Percentiles rank a stretch among this genome's conserved stretches.
Evolutionary conservation across 1,284 basidiomycete species (phyloP).

Genomic region (Ustilago bromivora): DNA sequence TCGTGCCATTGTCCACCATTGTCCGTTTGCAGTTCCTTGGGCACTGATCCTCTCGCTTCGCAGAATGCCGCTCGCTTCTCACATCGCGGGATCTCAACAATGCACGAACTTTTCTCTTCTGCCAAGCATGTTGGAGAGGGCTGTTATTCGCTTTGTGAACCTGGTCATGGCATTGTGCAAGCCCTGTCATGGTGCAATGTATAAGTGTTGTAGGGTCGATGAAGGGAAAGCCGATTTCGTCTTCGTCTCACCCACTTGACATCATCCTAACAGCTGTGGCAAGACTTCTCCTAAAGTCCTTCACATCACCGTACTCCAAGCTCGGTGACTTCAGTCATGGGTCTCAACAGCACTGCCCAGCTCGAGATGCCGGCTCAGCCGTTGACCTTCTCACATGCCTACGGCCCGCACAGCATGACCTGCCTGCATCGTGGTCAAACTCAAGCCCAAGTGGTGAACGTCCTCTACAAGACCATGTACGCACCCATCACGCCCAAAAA

Average conservation of each 20-base stretch:
- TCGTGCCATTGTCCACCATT: not conserved
- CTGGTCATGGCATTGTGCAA: not conserved
- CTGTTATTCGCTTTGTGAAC: not conserved
- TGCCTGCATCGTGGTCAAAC: constrained; percentile 32
- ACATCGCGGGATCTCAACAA: not conserved
- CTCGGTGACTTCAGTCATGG: not conserved
- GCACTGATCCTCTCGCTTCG: not conserved
- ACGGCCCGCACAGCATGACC: constrained; percentile 16
- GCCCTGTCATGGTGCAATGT: not conserved
- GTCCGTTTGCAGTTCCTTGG: not conserved
- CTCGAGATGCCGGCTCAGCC: not conserved
- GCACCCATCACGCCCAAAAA: not conserved
- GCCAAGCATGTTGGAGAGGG: not conserved
- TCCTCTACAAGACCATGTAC: constrained; percentile 9
- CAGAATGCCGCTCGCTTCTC: not conserved
- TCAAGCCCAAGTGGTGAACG: constrained; percentile 9
- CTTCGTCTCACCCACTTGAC: not conserved
- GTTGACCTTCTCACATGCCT: not conserved
- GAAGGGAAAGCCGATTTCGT: not conserved
- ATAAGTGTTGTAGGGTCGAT: not conserved
- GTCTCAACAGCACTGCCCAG: not conserved
- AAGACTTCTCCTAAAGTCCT: not conserved
- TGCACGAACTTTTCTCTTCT: not conserved
- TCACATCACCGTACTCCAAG: not conserved
- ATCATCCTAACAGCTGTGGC: not conserved